Base-by-base conservation (phyloP, 2,329 filamentous ascomycete genomes). In the Xylaria sp. region DNA sequence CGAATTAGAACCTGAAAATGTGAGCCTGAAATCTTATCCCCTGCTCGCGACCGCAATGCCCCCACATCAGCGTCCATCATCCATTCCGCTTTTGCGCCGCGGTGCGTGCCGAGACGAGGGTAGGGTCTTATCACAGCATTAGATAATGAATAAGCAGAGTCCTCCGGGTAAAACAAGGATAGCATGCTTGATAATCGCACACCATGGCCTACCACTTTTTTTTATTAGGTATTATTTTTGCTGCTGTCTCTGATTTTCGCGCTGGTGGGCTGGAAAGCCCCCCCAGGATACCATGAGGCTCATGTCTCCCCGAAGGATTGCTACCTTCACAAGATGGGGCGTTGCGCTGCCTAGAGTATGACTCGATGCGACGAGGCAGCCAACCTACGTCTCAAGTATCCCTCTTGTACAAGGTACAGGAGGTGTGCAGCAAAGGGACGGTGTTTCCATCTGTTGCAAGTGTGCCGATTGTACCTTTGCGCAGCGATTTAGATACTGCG, bases 281-380 rank as follows among this genome's bases (percentile, higher is more conserved):
- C 73, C 65, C 69, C 15, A 65, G 66, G 56, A 55, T 68, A 61
- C 66, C 59, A 44, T 75, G 74, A 75, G 74, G 73, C 75, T 74
- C 73, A 72, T 74, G 69, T 65, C 44, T 10, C 64, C 69, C 66
- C 68, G 68, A 74, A 74, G 74, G 74, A 75, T 74, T 64, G 54
- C 65, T 51, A 58, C 69, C 69, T 70, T 65, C 37, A 62, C 48
- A 55, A 50, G 46, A 63, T 65, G 73, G 72, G 66, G 60, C 70
- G 72, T 68, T 37, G 41, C 41, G 41, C 41, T 76, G 76, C 76
- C 76, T 76, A 72, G 67, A 74, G 66, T 70, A 76, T 74, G 72
- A 76, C 74, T 75, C 72, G 54, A 71, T 75, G 63, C 57, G 46
- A 69, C 66, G 72, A 76, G 74, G 72, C 74, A 76, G 63, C 74